Conservation (phyloP, 2,329 filamentous ascomycete genomes). For the Calonectria fujianensis region DNA sequence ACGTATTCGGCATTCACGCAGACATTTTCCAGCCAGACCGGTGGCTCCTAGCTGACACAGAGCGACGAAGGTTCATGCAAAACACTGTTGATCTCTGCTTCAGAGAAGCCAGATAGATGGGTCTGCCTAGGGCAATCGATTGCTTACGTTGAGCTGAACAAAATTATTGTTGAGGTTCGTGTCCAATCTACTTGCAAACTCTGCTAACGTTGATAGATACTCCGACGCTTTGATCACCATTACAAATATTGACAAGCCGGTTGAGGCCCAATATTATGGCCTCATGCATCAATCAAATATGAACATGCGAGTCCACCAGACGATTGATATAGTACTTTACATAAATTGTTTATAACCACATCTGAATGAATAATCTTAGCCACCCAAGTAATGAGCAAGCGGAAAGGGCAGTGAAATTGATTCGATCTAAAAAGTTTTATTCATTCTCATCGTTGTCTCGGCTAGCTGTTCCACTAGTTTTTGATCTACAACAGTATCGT, state of each 20-base stretch:
- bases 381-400: not conserved
- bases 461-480: not conserved
- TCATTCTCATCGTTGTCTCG: not conserved
- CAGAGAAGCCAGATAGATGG: too few relatives aligned
- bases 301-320: not conserved
- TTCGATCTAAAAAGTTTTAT: not conserved
- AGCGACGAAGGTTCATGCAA: too few relatives aligned
- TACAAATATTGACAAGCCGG: not conserved
- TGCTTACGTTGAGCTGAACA: conserved; percentile 16
- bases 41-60: too few relatives aligned
- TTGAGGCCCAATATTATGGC: not conserved
- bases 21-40: too few relatives aligned
- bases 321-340: not conserved
- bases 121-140: not conserved
- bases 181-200: not conserved
- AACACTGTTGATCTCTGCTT: too few relatives aligned
- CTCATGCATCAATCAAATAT: not conserved
- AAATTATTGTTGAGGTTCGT: not conserved
- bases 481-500: not conserved
- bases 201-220: not conserved
- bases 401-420: not conserved
- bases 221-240: not conserved
- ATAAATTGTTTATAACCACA: not conserved
- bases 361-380: not conserved
- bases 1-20: too few relatives aligned